Evolutionary conservation across 331 rosid species (phyloP).

Genomic region (Stylosanthes scabra): DNA sequence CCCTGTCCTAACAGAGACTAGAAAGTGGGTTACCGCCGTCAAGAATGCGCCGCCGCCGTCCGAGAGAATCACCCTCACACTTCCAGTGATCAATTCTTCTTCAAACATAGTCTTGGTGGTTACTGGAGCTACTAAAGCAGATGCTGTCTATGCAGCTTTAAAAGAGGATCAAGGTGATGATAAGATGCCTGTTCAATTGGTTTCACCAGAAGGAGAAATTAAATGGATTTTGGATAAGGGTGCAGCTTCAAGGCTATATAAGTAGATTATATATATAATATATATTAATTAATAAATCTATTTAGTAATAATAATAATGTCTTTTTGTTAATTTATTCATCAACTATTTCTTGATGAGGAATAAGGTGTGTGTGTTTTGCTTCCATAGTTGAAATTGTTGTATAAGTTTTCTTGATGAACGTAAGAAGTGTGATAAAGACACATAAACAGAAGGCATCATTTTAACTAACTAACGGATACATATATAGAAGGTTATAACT

Average conservation of each 20-base stretch:
- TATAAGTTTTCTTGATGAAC: too few relatives aligned
- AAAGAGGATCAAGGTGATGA: constrained; percentile 44
- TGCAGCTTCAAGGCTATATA: constrained; percentile 77
- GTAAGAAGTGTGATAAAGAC: too few relatives aligned
- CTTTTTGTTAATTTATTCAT: background rate
- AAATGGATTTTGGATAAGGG: constrained; percentile 85
- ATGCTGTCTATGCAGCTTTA: constrained; percentile 63
- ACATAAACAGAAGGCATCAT: too few relatives aligned
- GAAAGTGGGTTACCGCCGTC: constrained; percentile 73
- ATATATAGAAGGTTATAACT: too few relatives aligned
- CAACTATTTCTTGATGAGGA: background rate
- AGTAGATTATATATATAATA: too few relatives aligned
- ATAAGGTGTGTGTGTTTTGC: constrained; percentile 24
- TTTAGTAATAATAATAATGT: too few relatives aligned
- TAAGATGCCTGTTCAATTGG: constrained; percentile 63
- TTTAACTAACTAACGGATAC: too few relatives aligned
- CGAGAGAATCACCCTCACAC: constrained; percentile 76
- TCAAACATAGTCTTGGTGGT: constrained; percentile 74
- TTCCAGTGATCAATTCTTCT: constrained; percentile 75
- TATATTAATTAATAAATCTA: too few relatives aligned
- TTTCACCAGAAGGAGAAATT: constrained; percentile 70
- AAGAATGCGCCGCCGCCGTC: constrained; percentile 82
- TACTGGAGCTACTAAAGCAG: constrained; percentile 73
- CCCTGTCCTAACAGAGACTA: constrained; percentile 56
- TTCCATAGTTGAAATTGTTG: constrained; percentile 17